Evolutionary conservation across 2,329 filamentous ascomycete species (phyloP), one percentile per base, ranked within the genome.

Genomic region (Juglanconis oblonga): DNA sequence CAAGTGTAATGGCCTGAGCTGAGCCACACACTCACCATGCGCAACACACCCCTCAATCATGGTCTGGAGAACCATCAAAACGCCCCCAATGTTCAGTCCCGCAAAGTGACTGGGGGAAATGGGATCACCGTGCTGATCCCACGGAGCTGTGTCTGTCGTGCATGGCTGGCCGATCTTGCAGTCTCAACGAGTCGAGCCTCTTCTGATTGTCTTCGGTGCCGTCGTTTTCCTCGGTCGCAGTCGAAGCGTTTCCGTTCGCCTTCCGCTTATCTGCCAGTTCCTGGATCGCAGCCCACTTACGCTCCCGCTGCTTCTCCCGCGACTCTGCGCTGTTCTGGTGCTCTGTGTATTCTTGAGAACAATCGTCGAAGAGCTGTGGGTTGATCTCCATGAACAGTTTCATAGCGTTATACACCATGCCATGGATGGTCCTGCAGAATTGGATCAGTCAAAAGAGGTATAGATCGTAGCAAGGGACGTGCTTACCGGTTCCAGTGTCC

Each of bases 331-430:
- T 95, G 76, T 96, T 96, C 76, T 98, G 94, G 69, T 95, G 89
- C 74, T 98, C 94, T 5, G 93, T 96, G 76, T 99, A 99, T 65
- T 98, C 93, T 71, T 97, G 94, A 40, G 95, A 97, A 77, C 95
- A 99, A 72, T 99, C 95, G 68, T 99, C 95, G 69, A 99, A 99
- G 29, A 99, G 85, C 74, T 97, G 93, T 9, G 95, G 95, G 74
- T 98, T 98, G 70, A 99, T 97, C 74, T 99, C 95, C 95, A 99
- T 99, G 76, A 99, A 99, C 42, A 99, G 85, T 75, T 99, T 99
- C 95, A 99, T 98, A 59, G 95, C 95, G 70, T 98, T 99, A 75
- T 98, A 98, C 10, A 99, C 95, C 94, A 99, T 98, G 73, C 95
- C 95, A 72, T 99, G 95, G 67, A 99, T 99, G 7, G 95, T 99